These are phyloP conservation scores for Trichoderma gracile DNA, from an alignment of 2,329 filamentous ascomycete species.

Conservation along the genomic window DNA sequence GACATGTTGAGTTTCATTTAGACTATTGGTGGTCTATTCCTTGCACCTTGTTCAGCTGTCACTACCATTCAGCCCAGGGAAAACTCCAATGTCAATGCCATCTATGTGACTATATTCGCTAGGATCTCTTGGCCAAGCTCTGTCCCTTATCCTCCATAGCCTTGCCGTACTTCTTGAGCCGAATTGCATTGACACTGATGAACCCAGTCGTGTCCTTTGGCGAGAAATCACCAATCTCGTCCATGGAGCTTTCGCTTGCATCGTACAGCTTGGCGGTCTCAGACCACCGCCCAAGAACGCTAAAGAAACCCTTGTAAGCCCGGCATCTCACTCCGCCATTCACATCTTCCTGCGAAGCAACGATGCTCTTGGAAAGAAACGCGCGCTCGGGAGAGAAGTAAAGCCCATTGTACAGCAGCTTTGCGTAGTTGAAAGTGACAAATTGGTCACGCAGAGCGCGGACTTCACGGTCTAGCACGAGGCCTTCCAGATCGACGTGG, in stretches of 20 bases:
- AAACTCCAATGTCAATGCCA: neutral
- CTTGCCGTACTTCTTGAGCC: conserved; percentile 8
- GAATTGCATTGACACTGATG: neutral
- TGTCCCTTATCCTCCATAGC: conserved; percentile 1
- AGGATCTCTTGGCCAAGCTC: conserved; percentile 4
- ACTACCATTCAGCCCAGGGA: no score
- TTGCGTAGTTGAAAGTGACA: conserved; percentile 6
- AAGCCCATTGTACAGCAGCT: conserved; percentile 1
- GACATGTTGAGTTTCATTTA: no score
- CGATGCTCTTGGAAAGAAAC: neutral
- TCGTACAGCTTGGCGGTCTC: conserved; percentile 3
- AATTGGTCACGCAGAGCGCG: conserved; percentile 2
- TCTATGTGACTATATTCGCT: neutral
- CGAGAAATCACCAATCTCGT: conserved; percentile 12
- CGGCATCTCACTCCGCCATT: neutral
- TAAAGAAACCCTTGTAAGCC: neutral
- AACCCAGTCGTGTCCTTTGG: conserved; percentile 11
- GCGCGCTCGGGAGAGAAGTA: conserved; percentile 5
- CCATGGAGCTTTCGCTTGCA: conserved; percentile 8
- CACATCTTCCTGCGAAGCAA: conserved; percentile 1
- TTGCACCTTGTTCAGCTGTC: no score
- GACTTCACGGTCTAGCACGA: neutral
- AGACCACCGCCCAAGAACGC: conserved; percentile 5
- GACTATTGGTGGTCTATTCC: no score
- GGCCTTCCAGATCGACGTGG: neutral